A percentile compares a stretch with the other conserved stretches of the same genome.
phyloP scores from a whole-genome alignment of 1,284 basidiomycete species.

The Fomitopsis palustris region DNA sequence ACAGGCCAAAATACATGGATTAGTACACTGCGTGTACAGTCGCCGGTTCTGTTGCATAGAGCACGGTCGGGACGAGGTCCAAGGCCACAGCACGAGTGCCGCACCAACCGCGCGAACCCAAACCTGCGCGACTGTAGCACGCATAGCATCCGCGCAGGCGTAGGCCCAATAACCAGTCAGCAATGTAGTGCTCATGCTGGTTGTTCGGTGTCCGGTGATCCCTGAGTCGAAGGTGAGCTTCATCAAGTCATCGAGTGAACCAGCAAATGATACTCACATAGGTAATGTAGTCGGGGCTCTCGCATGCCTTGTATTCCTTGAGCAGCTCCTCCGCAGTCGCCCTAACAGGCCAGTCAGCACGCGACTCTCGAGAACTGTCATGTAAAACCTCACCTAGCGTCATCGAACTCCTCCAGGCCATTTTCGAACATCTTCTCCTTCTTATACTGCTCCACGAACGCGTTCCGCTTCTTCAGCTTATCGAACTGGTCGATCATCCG shows the following conservation, averaged over 20 bases:
- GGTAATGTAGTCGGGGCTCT: slow-evolving; percentile 87
- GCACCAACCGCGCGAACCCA: too few species aligned
- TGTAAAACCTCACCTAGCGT: slow-evolving; percentile 65
- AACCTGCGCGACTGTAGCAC: too few species aligned
- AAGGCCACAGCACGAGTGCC: too few species aligned
- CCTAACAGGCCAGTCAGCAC: slow-evolving; percentile 33
- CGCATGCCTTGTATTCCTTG: slow-evolving; percentile 91
- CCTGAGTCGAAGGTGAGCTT: slow-evolving; percentile 9
- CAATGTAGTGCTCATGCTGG: slow-evolving; percentile 7
- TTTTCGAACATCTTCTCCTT: slow-evolving; percentile 94
- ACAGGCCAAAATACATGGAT: too few species aligned
- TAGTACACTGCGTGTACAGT: too few species aligned
- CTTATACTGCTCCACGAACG: slow-evolving; percentile 97
- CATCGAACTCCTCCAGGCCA: slow-evolving; percentile 91
- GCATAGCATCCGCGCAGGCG: too few species aligned
- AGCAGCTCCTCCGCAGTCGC: slow-evolving; percentile 83
- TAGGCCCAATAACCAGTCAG: too few species aligned
- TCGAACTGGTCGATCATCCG: slow-evolving; percentile 97
- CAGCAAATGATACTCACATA: slow-evolving; percentile 47
- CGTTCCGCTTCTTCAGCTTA: slow-evolving; percentile 83
- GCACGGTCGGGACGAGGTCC: too few species aligned
- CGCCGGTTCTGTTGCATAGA: too few species aligned
- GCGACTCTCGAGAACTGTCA: not conserved
- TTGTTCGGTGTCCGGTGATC: slow-evolving; percentile 18
- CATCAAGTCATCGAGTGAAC: not conserved